Percentiles rank a stretch among this genome's conserved stretches.
Evolutionary conservation across 192 early-diverging fungal genomes (phyloP).

Genomic region (Phycomyces nitens): DNA sequence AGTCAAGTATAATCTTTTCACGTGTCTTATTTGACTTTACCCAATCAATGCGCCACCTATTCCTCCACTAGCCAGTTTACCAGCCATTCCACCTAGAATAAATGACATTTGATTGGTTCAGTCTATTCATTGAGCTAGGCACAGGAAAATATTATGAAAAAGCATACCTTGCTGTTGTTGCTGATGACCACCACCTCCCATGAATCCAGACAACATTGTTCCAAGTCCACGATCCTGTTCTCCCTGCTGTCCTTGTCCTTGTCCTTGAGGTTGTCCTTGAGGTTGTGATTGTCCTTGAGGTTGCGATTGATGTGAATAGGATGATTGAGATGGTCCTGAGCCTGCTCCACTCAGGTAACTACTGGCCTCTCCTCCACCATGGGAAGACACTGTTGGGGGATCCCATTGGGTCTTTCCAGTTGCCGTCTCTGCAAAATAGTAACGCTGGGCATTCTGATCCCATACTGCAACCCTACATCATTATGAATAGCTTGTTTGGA

Average conservation of each 20-base stretch:
- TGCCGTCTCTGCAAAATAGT: conserved; percentile 16
- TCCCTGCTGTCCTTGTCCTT: background rate
- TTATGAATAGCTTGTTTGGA: background rate
- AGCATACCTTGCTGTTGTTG: background rate
- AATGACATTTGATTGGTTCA: background rate
- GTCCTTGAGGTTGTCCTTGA: background rate
- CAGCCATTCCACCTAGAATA: background rate
- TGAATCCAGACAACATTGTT: background rate
- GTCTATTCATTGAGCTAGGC: background rate
- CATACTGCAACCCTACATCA: conserved; percentile 20
- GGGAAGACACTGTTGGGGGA: background rate
- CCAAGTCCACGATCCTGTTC: background rate
- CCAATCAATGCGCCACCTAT: conserved; percentile 12
- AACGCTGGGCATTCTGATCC: conserved; percentile 14
- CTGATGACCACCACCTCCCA: background rate
- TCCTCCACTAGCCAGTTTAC: conserved; percentile 6
- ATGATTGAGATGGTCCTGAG: background rate
- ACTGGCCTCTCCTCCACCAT: background rate
- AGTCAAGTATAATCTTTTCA: too few species aligned
- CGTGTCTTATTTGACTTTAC: background rate
- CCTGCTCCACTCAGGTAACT: background rate
- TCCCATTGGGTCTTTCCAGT: conserved; percentile 27
- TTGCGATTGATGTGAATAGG: background rate
- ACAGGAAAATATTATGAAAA: background rate
- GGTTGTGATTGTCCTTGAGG: background rate